Conservation (phyloP, 805 yeast genomes). For the Komagataella mondaviorum region DNA sequence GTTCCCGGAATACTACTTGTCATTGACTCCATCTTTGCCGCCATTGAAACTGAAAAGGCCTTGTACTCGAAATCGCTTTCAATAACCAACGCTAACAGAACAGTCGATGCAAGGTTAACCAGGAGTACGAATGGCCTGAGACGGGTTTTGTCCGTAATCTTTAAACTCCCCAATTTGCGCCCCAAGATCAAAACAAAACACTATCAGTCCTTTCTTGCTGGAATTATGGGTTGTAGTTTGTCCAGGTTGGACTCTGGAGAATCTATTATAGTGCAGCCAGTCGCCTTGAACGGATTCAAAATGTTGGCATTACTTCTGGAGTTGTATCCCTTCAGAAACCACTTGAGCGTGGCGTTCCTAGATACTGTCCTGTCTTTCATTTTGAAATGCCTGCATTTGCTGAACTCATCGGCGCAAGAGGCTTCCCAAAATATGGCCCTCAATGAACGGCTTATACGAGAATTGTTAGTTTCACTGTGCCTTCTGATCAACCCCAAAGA, state of each 20-base stretch:
- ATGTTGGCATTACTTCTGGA: background rate
- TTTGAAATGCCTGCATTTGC: background rate
- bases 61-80: constrained; percentile 10
- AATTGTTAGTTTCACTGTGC: background rate
- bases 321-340: background rate
- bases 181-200: background rate
- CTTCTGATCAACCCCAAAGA: background rate
- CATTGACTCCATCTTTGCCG: constrained; percentile 9
- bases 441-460: background rate
- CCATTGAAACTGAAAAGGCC: constrained; percentile 9
- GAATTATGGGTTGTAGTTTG: background rate
- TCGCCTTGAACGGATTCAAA: constrained; percentile 1
- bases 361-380: background rate
- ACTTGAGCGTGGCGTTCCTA: background rate
- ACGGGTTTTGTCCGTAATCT: constrained; percentile 6
- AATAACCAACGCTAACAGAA: constrained; percentile 8
- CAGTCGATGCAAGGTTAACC: constrained; percentile 11
- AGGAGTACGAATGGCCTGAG: constrained; percentile 9
- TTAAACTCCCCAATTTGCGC: constrained; percentile 4
- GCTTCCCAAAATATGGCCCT: background rate
- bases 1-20: constrained; percentile 1
- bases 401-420: background rate
- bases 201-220: background rate
- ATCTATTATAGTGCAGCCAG: constrained; percentile 1
- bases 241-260: background rate